Evolutionary conservation across 805 yeast species (phyloP), one percentile per base, ranked within the genome.

Genomic region (Myxozyma kluyveri): DNA sequence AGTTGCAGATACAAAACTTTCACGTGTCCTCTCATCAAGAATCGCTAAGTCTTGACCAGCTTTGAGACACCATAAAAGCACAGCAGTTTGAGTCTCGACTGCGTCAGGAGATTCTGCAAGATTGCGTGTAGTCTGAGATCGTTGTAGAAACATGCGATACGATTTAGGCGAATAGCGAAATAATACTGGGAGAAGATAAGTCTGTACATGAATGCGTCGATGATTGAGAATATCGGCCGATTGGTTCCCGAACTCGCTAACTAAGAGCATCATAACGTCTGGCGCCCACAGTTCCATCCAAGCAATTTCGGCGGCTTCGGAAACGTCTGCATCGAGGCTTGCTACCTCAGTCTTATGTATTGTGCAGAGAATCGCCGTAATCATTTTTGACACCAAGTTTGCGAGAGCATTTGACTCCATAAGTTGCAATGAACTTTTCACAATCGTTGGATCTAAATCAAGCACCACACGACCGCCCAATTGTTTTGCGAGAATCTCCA

Each of bases 41-140:
- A 83, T 75, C 1, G 76, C 76, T 22, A 81, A 61, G 36, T 78
- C 80, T 64, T 83, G 86, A 1, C 88, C 91, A 52, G 84, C 75
- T 61, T 77, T 81, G 41, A 84, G 66, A 42, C 83, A 71, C 2
- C 82, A 79, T 10, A 86, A 67, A 35, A 81, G 67, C 1, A 79
- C 65, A 2, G 75, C 67, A 9, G 71, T 61, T 17, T 72, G 68
- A 6, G 58, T 54, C 21, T 64, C 67, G 9, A 58, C 26, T 14
- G 49, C 39, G 14, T 29, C 33, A 14, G 33, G 12, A 14, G 33
- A 9, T 14, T 9, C 33, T 9, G 33, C 14, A 14, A 29, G 12
- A 29, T 9, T 9, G 33, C 33, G 14, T 29, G 33, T 14, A 59
- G 56, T 0, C 65, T 63, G 6, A 71, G 55, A 4, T 61, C 53